Evolutionary conservation across 345 rosid genomes (phyloP), one percentile per base, ranked within the genome.

Genomic region (Adansonia digitata): DNA sequence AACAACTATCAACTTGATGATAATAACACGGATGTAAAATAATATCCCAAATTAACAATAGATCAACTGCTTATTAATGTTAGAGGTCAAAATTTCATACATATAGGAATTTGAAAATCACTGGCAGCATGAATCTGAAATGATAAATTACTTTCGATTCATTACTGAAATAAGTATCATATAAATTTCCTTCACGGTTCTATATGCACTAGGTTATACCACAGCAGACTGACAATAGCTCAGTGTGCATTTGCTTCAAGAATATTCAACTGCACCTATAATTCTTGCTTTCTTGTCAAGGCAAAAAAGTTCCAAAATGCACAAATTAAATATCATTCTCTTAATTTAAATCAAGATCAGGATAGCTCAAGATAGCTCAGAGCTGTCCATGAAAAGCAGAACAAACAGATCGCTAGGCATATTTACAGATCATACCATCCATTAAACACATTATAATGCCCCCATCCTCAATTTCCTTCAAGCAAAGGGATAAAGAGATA

Each of bases 401-500:
- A 61, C 12, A 61, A 31, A 29, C 10, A 31, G 67, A 64, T 20
- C 1, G 18, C 29, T 64, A 2, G 46, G 45, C 29, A 66, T 11
- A 24, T 20, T 66, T 39, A 66, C 35, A 11, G 1, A 63, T 26
- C 35, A 69, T 52, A 43, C 9, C 24, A 71, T 39, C 42, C 24
- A 31, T 5, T 29, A 39, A 37, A 56, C 59, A 27, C 46, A n/a
- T 34, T 55, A 45, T 5, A 22, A 34, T 37, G 69, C 45, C 42
- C 7, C 14, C 43, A 5, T 60, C 18, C 18, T 4, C 39, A 26
- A n/a, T 74, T 29, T 59, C 52, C 43, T 34, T 71, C 35, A 77
- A 65, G 66, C 26, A 67, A 75, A 61, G 39, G 10, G 63, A 60
- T 20, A 52, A 59, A 71, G 73, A 9, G 64, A 73, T 52, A 88